These are phyloP conservation scores for Backusella luteola DNA, from an alignment of 192 early-diverging fungal genomes.

Conservation along the genomic window DNA sequence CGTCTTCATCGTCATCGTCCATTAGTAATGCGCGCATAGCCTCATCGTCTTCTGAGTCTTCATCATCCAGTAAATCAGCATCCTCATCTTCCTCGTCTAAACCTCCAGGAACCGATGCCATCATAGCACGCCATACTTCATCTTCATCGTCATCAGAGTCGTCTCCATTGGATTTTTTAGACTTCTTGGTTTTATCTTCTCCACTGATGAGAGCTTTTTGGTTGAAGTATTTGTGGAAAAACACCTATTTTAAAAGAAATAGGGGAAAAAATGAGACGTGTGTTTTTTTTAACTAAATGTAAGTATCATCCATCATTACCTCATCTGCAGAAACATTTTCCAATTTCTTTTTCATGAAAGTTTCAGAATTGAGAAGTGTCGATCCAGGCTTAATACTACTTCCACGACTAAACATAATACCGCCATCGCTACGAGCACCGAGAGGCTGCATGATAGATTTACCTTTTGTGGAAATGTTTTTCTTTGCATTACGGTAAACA, in stretches of 20 bases:
- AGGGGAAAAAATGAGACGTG: neutral
- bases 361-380: constrained; percentile 63
- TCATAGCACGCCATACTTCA: constrained; percentile 90
- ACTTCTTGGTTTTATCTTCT: constrained; percentile 13
- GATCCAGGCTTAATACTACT: constrained; percentile 41
- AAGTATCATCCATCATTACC: constrained; percentile 21
- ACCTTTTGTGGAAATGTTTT: constrained; percentile 57
- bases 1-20: constrained; percentile 46
- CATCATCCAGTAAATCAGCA: constrained; percentile 48
- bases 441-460: constrained; percentile 64
- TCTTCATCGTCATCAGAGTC: constrained; percentile 71
- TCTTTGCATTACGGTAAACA: constrained; percentile 94
- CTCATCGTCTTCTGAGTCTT: constrained; percentile 44
- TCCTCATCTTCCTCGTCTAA: constrained; percentile 51
- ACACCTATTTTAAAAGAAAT: constrained; percentile 38
- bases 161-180: constrained; percentile 37
- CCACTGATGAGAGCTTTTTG: constrained; percentile 43
- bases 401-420: constrained; percentile 64
- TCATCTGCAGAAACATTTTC: constrained; percentile 75
- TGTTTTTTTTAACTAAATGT: neutral
- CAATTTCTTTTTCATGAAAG: constrained; percentile 56
- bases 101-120: constrained; percentile 60
- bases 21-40: constrained; percentile 39
- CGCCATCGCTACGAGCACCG: constrained; percentile 47
- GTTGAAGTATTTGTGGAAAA: constrained; percentile 79